Evolutionary conservation across 331 rosid genomes (phyloP).

Genomic region (Arachis monticola): DNA sequence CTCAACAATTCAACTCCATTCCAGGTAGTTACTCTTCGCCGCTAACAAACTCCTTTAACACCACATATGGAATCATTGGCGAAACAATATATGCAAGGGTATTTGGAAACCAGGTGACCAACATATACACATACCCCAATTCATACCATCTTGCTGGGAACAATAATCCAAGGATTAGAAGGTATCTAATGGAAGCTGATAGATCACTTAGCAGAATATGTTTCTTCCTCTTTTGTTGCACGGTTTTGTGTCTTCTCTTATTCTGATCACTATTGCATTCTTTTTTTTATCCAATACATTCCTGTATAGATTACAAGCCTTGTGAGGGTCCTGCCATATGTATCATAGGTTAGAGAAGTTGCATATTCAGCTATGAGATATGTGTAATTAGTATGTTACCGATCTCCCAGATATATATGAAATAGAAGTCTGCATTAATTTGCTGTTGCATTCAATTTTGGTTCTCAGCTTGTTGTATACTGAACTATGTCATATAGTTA

Average conservation of each 20-base stretch:
- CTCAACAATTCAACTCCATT: conserved; percentile 40
- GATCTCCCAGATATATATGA: conserved; percentile 20
- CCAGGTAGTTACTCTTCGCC: conserved; percentile 26
- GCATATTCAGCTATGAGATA: conserved; percentile 32
- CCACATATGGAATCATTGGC: conserved; percentile 61
- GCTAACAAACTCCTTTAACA: conserved; percentile 45
- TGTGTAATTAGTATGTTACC: conserved; percentile 25
- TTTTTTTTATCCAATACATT: conserved; percentile 17
- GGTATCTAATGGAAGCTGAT: conserved; percentile 47
- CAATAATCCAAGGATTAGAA: conserved; percentile 54
- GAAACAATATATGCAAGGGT: conserved; percentile 72
- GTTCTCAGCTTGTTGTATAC: conserved; percentile 19
- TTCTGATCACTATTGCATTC: conserved; percentile 45
- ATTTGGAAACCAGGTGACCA: conserved; percentile 65
- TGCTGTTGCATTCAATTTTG: conserved; percentile 20
- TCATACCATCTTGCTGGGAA: conserved; percentile 54
- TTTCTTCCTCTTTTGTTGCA: conserved; percentile 76
- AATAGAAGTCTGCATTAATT: conserved; percentile 5
- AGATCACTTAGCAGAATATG: conserved; percentile 62
- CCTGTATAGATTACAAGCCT: conserved; percentile 49
- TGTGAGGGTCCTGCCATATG: conserved; percentile 33
- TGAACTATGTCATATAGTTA: conserved; percentile 5
- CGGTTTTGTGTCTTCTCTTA: conserved; percentile 65
- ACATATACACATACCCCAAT: conserved; percentile 58
- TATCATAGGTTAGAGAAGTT: conserved; percentile 28